A percentile compares a stretch with the other conserved stretches of the same genome.
These are phyloP conservation scores for Xylaria sp. DNA, from an alignment of 2,329 filamentous ascomycete species.

Conservation along the genomic window DNA sequence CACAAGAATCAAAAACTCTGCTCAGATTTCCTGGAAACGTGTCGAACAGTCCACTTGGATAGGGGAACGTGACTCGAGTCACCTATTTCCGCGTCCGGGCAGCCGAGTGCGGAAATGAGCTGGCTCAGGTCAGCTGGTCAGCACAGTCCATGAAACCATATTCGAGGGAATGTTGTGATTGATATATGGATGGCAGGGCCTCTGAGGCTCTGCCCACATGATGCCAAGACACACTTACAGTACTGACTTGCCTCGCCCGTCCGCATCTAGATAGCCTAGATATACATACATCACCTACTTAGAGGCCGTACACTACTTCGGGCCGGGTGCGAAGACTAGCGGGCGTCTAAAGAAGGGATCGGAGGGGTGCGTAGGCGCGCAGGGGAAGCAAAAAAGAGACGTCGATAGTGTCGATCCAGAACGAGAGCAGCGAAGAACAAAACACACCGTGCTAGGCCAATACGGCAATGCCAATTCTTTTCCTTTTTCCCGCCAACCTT, in stretches of 20 bases:
- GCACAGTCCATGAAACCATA: not conserved
- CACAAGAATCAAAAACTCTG: not conserved
- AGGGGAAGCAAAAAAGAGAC: not conserved
- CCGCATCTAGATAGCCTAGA: no score
- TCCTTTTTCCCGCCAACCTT: conserved; percentile 8
- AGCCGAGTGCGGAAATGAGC: not conserved
- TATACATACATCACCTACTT: not conserved
- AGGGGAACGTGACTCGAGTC: not conserved
- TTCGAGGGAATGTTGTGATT: not conserved
- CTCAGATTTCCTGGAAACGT: not conserved
- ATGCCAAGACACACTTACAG: not conserved
- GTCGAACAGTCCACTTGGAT: not conserved
- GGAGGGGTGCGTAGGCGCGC: not conserved
- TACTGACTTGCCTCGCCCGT: not conserved
- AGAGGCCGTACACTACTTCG: not conserved
- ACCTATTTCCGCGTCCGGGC: not conserved
- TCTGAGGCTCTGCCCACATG: conserved; percentile 15
- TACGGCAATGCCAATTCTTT: not conserved
- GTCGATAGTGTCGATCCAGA: no score
- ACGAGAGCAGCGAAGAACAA: not conserved
- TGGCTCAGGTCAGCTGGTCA: not conserved
- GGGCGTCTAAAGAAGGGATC: not conserved
- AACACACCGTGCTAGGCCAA: not conserved
- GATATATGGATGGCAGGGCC: not conserved
- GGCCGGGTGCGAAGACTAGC: not conserved